A percentile compares a stretch with the other conserved stretches of the same genome.
phyloP scores from a whole-genome alignment of 1,139 yeast genomes.

The Saccharomyces hybrid region DNA sequence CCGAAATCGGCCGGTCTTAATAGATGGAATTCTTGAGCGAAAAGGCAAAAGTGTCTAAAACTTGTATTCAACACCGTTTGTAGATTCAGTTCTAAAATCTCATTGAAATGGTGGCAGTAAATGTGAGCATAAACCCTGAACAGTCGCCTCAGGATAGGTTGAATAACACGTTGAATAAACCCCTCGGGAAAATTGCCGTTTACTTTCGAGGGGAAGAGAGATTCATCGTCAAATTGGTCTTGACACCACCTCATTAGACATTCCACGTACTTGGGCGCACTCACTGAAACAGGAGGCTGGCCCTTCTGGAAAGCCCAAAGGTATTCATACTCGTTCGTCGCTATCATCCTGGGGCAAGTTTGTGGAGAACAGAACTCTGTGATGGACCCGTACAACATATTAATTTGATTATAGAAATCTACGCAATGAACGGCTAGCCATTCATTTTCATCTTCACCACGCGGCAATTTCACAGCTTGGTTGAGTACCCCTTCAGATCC shows the following conservation, averaged over 20 bases:
- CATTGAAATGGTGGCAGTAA: conserved; percentile 95
- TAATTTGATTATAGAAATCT: conserved; percentile 88
- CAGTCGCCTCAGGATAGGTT: conserved; percentile 79
- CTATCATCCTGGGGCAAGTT: conserved; percentile 93
- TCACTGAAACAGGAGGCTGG: conserved; percentile 69
- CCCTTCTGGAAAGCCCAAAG: conserved; percentile 52
- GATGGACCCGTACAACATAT: conserved; percentile 92
- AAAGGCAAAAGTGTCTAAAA: conserved; percentile 85
- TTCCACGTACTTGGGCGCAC: conserved; percentile 94
- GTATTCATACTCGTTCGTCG: conserved; percentile 93
- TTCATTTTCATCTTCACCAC: conserved; percentile 84
- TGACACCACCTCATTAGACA: conserved; percentile 93
- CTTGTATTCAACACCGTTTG: conserved; percentile 92
- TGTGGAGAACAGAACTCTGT: conserved; percentile 92
- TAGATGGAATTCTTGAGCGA: conserved; percentile 74
- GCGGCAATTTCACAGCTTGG: conserved; percentile 90
- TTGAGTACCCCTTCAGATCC: conserved; percentile 87
- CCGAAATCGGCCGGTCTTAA: conserved; percentile 79
- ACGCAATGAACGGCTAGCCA: conserved; percentile 95
- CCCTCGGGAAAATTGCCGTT: conserved; percentile 46
- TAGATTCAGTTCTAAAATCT: conserved; percentile 81
- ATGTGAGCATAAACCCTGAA: conserved; percentile 97
- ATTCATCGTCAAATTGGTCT: conserved; percentile 78
- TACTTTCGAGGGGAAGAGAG: conserved; percentile 62
- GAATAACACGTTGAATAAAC: conserved; percentile 61